A percentile compares a stretch with the other conserved stretches of the same genome.
Evolutionary conservation across 768 basidiomycete species (phyloP).

Genomic region (Serendipita indica): DNA sequence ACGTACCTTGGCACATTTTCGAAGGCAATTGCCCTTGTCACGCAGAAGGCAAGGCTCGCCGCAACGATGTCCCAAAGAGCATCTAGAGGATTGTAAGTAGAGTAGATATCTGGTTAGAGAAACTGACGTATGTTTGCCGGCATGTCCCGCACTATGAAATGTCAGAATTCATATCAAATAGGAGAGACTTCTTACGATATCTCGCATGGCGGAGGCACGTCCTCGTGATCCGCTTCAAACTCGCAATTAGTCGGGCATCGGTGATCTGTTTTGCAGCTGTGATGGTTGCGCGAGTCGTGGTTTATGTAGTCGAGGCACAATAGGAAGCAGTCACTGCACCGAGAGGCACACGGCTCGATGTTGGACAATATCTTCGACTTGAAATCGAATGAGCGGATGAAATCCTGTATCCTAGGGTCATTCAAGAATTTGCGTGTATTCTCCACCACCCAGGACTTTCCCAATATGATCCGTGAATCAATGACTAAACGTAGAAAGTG

Average conservation of each 20-base stretch:
- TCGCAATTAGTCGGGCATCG: conserved; percentile 31
- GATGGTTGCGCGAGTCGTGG: conserved; percentile 34
- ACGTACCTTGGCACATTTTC: conserved; percentile 36
- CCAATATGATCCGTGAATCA: conserved; percentile 32
- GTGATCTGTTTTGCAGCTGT: conserved; percentile 40
- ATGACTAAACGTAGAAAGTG: conserved; percentile 27
- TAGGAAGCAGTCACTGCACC: conserved; percentile 35
- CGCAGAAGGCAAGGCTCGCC: conserved; percentile 35
- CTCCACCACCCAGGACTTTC: conserved; percentile 35
- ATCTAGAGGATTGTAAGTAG: conserved; percentile 24
- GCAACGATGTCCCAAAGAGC: conserved; percentile 37
- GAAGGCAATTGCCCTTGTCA: conserved; percentile 37
- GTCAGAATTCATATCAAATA: background rate
- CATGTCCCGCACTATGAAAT: conserved; percentile 37
- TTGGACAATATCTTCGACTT: too few species aligned
- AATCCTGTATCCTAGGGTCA: too few species aligned
- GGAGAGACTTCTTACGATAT: conserved; percentile 28
- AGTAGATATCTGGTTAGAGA: background rate
- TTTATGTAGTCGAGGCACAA: conserved; percentile 31
- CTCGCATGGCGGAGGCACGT: conserved; percentile 26
- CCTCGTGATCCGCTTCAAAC: conserved; percentile 26
- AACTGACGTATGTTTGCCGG: conserved; percentile 39
- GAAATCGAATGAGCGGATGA: conserved; percentile 33
- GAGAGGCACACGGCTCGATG: conserved; percentile 34
- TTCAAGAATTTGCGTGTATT: conserved; percentile 39